These are phyloP conservation scores for Chaetomium tenue DNA, from an alignment of 495 filamentous ascomycete genomes.

Conservation along the genomic window DNA sequence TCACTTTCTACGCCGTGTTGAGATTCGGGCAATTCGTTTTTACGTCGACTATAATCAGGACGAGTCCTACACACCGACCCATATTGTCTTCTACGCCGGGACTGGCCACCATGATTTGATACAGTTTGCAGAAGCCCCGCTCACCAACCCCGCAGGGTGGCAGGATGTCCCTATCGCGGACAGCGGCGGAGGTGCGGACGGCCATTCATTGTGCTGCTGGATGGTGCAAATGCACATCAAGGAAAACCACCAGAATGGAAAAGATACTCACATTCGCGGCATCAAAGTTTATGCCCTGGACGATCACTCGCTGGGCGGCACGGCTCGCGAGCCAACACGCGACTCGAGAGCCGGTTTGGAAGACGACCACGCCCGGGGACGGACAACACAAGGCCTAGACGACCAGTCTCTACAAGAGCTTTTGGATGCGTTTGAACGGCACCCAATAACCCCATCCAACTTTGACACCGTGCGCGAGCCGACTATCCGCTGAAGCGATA, in stretches of 20 bases:
- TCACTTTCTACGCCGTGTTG: conserved; percentile 91
- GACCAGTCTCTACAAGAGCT: conserved; percentile 36
- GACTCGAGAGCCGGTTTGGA: conserved; percentile 11
- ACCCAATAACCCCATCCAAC: conserved; percentile 17
- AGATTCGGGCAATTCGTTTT: conserved; percentile 76
- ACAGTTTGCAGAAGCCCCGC: conserved; percentile 74
- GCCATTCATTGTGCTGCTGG: conserved; percentile 75
- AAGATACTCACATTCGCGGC: conserved; percentile 93
- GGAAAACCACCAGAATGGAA: conserved; percentile 98
- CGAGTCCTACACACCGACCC: conserved; percentile 96
- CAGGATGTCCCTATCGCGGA: conserved; percentile 75
- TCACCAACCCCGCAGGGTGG: conserved; percentile 84
- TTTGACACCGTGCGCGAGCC: conserved; percentile 48
- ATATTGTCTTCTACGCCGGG: conserved; percentile 80
- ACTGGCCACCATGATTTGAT: conserved; percentile 84
- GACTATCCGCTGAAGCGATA: conserved; percentile 41
- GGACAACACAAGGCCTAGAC: conserved; percentile 23
- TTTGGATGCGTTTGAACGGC: conserved; percentile 26
- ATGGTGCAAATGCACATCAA: conserved; percentile 82
- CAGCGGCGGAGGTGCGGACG: conserved; percentile 60
- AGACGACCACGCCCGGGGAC: conserved; percentile 29
- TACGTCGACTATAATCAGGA: conserved; percentile 88
- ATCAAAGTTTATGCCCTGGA: conserved; percentile 88
- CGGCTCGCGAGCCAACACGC: conserved; percentile 10
- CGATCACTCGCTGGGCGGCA: conserved; percentile 35